These are phyloP conservation scores for Takashimella tepidaria DNA, from an alignment of 1,284 basidiomycete genomes.

Conservation along the genomic window DNA sequence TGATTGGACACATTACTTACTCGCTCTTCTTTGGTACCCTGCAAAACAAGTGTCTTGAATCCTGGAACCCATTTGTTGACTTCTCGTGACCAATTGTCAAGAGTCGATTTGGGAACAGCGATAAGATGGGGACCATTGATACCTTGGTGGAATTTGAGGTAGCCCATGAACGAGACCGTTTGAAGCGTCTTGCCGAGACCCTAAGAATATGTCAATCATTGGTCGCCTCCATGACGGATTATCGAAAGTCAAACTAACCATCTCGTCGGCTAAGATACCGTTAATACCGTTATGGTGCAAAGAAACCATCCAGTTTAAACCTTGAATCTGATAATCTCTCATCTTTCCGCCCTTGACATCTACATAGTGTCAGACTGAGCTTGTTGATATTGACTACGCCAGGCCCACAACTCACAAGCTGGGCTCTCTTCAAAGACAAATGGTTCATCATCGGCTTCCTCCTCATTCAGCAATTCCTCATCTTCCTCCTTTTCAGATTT, in stretches of 20 bases:
- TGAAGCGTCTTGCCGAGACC: conserved; percentile 97
- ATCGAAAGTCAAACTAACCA: conserved; percentile 59
- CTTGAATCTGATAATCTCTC: conserved; percentile 93
- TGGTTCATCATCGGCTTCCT: conserved; percentile 73
- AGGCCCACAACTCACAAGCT: conserved; percentile 70
- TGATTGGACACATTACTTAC: too few relatives aligned
- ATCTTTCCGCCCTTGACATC: conserved; percentile 81
- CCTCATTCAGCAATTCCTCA: conserved; percentile 85
- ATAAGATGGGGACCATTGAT: conserved; percentile 83
- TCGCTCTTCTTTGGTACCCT: conserved; percentile 86
- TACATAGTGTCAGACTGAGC: conserved; percentile 35
- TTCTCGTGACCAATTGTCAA: conserved; percentile 96
- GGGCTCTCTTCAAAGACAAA: conserved; percentile 90
- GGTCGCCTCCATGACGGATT: neutral
- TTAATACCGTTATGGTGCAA: conserved; percentile 89
- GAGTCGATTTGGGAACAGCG: conserved; percentile 94
- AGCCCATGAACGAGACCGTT: conserved; percentile 95
- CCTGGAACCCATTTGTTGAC: conserved; percentile 90
- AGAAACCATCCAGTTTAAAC: conserved; percentile 94
- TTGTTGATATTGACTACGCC: too few relatives aligned
- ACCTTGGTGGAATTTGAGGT: conserved; percentile 78
- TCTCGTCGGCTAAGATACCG: conserved; percentile 89
- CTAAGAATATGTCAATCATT: conserved; percentile 50
- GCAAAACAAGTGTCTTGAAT: conserved; percentile 74
- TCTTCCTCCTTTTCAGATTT: conserved; percentile 99